phyloP scores from a whole-genome alignment of 1,284 basidiomycete genomes.

The Ceratobasidium theobromae region DNA sequence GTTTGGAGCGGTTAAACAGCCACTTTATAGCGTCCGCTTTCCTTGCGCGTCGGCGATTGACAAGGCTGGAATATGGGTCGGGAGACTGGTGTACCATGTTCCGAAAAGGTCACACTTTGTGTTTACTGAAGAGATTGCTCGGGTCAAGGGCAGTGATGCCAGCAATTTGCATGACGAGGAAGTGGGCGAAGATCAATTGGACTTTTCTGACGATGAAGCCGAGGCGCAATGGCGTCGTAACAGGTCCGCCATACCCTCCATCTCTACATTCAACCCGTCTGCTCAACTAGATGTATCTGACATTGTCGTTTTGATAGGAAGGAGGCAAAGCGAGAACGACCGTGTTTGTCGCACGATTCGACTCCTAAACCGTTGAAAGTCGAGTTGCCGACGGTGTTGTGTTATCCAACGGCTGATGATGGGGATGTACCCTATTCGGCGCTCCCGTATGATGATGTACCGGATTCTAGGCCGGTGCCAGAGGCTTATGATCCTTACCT shows the following conservation, averaged over 20 bases:
- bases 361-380: conserved; percentile 3
- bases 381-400: conserved; percentile 6
- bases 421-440: conserved; percentile 16
- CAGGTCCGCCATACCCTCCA: conserved; percentile 18
- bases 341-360: not conserved
- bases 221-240: conserved; percentile 55
- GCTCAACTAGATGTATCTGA: not conserved
- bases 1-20: conserved; percentile 83
- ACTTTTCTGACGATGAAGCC: conserved; percentile 89
- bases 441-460: conserved; percentile 13
- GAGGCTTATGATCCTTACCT: conserved; percentile 34
- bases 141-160: conserved; percentile 81
- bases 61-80: conserved; percentile 4
- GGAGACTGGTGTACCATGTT: conserved; percentile 58
- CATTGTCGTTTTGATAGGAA: not conserved
- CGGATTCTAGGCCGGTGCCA: conserved; percentile 28
- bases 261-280: not conserved
- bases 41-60: conserved; percentile 39
- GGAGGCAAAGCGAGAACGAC: conserved; percentile 6
- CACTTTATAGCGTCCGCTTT: conserved; percentile 74
- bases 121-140: conserved; percentile 65
- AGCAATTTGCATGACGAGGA: conserved; percentile 91
- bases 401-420: conserved; percentile 26
- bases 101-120: conserved; percentile 77
- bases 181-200: conserved; percentile 78